Evolutionary conservation across 2,329 filamentous ascomycete species (phyloP), one percentile per base, ranked within the genome.

Genomic region (Fusarium oligoseptatum): DNA sequence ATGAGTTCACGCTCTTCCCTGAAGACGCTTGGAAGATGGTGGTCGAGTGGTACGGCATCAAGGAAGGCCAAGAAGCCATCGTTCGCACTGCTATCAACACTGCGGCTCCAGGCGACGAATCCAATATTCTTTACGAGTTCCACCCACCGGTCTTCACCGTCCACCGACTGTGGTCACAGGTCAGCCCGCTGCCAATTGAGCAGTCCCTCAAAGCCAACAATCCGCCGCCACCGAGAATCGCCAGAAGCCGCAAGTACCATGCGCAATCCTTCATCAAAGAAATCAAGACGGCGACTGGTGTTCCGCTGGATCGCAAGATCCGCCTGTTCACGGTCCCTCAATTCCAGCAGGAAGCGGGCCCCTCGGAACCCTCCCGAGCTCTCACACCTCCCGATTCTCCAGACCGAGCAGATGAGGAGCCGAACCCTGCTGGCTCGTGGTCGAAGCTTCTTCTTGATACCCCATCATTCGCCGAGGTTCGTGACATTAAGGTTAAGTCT

Each of bases 101-200:
- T 29, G 88, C 91, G 9, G 88, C 90, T 45, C 88, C 87, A 3
- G 79, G 84, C n/a, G 83, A 84, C 17, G 78, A 84, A 4, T 85
- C 90, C 43, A 94, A 97, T 73, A 84, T 98, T 56, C 87, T 93
- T 77, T 97, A 93, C 81, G 97, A 98, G 83, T 87, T 95, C 45
- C 91, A 95, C 78, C 97, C 95, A 6, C 95, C 94, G 0, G 88
- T 98, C 50, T 94, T 98, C 81, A 94, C 92, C 1, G 87, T 98
- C 70, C 91, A 97, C 80, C 95, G 96, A 75, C 86, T 98, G 2
- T 92, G 92, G 81, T 90, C 90, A 3, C 85, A 88, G 20, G 84
- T 87, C 61, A 91, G 87, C 74, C 88, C 89, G 2, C 83, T 90
- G 24, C 85, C 87, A 7, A 85, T 89, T 58, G 85, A 90, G 41